A percentile compares a stretch with the other conserved stretches of the same genome.
Evolutionary conservation across 306 rosid genomes (phyloP).

Genomic region (Rosa lucieae): DNA sequence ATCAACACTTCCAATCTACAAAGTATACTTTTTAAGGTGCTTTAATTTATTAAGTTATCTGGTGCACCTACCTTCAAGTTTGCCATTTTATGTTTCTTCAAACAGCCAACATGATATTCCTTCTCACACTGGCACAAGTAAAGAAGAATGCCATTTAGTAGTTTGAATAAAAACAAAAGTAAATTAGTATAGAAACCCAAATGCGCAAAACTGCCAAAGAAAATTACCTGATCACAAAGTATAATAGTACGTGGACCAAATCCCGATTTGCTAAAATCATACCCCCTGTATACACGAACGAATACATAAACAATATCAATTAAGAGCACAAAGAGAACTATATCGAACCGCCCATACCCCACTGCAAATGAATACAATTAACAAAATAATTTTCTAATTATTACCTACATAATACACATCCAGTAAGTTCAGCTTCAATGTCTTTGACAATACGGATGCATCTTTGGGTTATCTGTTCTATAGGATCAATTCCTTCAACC

Average conservation of each 20-base stretch:
- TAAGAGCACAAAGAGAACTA: conserved; percentile 4
- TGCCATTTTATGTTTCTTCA: conserved; percentile 96
- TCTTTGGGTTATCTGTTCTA: conserved; percentile 80
- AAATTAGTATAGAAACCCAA: neutral
- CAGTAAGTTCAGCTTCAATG: conserved; percentile 76
- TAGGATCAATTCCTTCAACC: conserved; percentile 83
- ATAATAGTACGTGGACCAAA: conserved; percentile 98
- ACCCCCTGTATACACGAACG: conserved; percentile 53
- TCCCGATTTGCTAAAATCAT: conserved; percentile 96
- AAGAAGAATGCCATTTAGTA: neutral
- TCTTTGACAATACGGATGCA: conserved; percentile 90
- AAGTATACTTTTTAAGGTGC: conserved; percentile 3
- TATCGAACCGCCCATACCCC: conserved; percentile 12
- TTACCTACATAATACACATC: conserved; percentile 96
- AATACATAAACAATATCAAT: conserved; percentile 23
- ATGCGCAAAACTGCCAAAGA: neutral
- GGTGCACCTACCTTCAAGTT: conserved; percentile 64
- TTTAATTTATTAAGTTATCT: conserved; percentile 15
- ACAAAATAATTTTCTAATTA: conserved; percentile 17
- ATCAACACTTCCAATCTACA: conserved; percentile 24
- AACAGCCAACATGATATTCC: conserved; percentile 96
- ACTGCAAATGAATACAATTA: conserved; percentile 15
- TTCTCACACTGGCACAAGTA: conserved; percentile 76
- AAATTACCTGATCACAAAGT: conserved; percentile 91
- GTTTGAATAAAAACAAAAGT: neutral